These are phyloP conservation scores for Globisporangium orthogonon DNA, from an alignment of 352 stramenopile species.

Conservation along the genomic window DNA sequence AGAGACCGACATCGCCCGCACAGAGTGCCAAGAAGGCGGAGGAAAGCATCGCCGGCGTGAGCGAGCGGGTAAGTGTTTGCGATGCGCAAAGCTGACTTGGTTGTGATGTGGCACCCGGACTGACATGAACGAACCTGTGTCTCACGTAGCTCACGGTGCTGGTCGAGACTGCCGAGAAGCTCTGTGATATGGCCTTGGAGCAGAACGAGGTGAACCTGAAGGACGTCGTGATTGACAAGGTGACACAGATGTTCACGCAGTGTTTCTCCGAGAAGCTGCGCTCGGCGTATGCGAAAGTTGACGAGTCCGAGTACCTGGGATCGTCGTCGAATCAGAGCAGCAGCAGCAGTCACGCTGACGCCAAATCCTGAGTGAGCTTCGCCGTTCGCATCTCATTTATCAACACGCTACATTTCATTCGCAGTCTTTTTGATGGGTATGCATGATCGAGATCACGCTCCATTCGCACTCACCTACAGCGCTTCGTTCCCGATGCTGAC, in stretches of 20 bases:
- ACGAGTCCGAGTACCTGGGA: slow-evolving; percentile 31
- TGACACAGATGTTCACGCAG: slow-evolving; percentile 62
- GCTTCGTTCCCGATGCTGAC: slow-evolving; percentile 2
- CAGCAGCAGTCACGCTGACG: not conserved
- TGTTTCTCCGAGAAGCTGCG: slow-evolving; percentile 72
- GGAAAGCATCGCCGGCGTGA: slow-evolving; percentile 57
- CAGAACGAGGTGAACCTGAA: slow-evolving; percentile 72
- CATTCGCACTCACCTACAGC: not conserved
- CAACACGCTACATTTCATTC: not conserved
- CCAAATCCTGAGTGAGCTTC: not conserved
- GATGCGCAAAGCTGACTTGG: slow-evolving; percentile 2
- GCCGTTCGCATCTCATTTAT: not conserved
- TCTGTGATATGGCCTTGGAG: slow-evolving; percentile 71
- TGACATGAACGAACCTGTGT: slow-evolving; percentile 1
- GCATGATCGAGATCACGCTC: no score
- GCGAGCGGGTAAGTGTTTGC: slow-evolving; percentile 39
- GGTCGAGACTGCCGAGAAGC: slow-evolving; percentile 55
- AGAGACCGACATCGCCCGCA: slow-evolving; percentile 26
- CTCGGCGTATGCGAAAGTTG: slow-evolving; percentile 51
- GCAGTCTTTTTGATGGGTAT: no score
- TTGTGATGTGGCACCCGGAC: not conserved
- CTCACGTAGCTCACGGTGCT: slow-evolving; percentile 38
- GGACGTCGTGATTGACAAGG: slow-evolving; percentile 56
- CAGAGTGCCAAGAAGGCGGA: slow-evolving; percentile 53
- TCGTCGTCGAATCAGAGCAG: slow-evolving; percentile 20